Percentiles rank a stretch among this genome's conserved stretches.
These are phyloP conservation scores for Phytophthora megakarya DNA, from an alignment of 352 stramenopile genomes.

Conservation along the genomic window DNA sequence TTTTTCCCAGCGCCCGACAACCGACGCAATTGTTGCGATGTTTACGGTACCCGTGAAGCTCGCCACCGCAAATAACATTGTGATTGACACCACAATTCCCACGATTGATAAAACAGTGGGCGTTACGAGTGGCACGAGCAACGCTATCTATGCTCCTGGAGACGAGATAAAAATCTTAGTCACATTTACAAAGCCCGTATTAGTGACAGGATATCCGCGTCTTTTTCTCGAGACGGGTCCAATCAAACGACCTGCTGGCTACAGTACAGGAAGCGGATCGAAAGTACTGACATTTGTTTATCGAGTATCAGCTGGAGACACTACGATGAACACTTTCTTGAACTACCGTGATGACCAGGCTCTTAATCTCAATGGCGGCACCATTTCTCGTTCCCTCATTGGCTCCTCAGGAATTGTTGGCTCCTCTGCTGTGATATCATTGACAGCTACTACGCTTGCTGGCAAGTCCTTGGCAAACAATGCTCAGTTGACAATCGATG, in stretches of 20 bases:
- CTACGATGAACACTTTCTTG: conserved; percentile 50
- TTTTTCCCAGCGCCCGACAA: conserved; percentile 69
- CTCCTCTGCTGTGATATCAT: conserved; percentile 40
- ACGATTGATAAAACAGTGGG: conserved; percentile 60
- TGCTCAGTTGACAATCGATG: conserved; percentile 60
- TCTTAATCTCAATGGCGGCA: conserved; percentile 69
- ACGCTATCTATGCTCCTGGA: conserved; percentile 73
- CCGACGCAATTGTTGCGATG: conserved; percentile 59
- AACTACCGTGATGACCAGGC: conserved; percentile 71
- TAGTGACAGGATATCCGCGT: conserved; percentile 63
- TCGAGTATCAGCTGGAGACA: conserved; percentile 67
- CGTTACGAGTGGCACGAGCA: conserved; percentile 50
- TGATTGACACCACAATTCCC: conserved; percentile 66
- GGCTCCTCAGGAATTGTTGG: conserved; percentile 7
- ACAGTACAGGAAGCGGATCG: conserved; percentile 62
- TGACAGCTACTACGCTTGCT: conserved; percentile 40
- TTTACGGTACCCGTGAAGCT: conserved; percentile 50
- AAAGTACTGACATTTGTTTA: conserved; percentile 78
- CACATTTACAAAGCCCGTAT: conserved; percentile 81
- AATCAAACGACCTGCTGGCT: conserved; percentile 71
- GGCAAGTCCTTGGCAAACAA: conserved; percentile 54
- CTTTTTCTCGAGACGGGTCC: conserved; percentile 74
- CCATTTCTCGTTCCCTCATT: conserved; percentile 49
- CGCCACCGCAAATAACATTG: conserved; percentile 54
- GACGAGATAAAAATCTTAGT: conserved; percentile 67